These are phyloP conservation scores for Fibroporia radiculosa DNA, from an alignment of 768 basidiomycete species.

Conservation along the genomic window DNA sequence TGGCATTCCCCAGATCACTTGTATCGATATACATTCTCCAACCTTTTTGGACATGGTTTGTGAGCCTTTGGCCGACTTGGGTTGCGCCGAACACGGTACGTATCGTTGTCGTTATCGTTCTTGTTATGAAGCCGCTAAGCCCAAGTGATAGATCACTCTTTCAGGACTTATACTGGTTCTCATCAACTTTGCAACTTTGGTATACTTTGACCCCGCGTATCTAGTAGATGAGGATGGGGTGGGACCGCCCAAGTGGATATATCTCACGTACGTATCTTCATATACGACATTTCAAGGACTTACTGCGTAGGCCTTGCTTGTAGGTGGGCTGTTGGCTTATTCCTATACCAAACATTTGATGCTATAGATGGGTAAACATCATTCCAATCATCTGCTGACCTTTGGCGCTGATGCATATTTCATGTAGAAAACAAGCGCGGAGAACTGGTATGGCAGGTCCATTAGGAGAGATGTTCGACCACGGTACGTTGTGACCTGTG, in stretches of 20 bases:
- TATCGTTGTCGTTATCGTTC: constrained; percentile 4
- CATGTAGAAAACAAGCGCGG: constrained; percentile 90
- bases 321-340: constrained; percentile 85
- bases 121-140: background rate
- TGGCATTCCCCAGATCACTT: constrained; percentile 46
- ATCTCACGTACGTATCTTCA: constrained; percentile 61
- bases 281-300: background rate
- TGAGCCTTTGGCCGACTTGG: constrained; percentile 76
- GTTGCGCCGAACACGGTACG: constrained; percentile 87
- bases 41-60: constrained; percentile 89
- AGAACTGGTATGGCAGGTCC: constrained; percentile 97
- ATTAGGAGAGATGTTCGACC: constrained; percentile 96
- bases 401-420: background rate
- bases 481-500: constrained; percentile 44
- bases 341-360: constrained; percentile 86
- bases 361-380: constrained; percentile 72
- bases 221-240: constrained; percentile 53
- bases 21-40: constrained; percentile 69
- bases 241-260: constrained; percentile 79
- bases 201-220: constrained; percentile 79
- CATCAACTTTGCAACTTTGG: constrained; percentile 74
- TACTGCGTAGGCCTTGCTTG: background rate
- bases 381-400: background rate
- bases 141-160: constrained; percentile 69
- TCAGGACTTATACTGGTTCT: constrained; percentile 76